phyloP scores from a whole-genome alignment of 805 yeast genomes.

The Metschnikowia matae region DNA sequence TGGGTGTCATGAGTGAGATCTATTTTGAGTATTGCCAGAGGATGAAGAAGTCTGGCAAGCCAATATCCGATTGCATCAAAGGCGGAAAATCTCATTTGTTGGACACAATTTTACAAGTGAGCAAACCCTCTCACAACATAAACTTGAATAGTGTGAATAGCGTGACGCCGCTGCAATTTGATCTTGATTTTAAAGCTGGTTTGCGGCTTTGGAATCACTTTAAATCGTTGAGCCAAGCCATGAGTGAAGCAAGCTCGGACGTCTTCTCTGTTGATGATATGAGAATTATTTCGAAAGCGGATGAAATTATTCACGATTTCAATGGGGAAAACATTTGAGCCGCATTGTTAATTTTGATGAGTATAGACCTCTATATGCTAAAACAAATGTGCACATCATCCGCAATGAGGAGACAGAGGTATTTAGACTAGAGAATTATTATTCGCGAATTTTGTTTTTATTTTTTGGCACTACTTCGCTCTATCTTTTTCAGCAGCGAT shows the following conservation, averaged over 20 bases:
- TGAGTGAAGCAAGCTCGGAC: constrained; percentile 24
- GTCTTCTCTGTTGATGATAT: constrained; percentile 24
- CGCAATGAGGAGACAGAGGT: not conserved
- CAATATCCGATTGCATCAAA: constrained; percentile 25
- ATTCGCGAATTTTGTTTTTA: not conserved
- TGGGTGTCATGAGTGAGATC: constrained; percentile 57
- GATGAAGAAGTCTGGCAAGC: constrained; percentile 21
- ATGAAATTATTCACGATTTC: constrained; percentile 14
- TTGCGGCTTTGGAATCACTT: constrained; percentile 35
- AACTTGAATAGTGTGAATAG: constrained; percentile 41
- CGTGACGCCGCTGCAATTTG: constrained; percentile 29
- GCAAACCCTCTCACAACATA: constrained; percentile 36
- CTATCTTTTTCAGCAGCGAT: not conserved
- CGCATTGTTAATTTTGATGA: not conserved
- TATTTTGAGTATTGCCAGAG: constrained; percentile 44
- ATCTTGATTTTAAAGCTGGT: constrained; percentile 30
- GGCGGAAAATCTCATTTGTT: constrained; percentile 31
- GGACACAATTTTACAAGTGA: constrained; percentile 35
- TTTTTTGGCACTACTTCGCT: not conserved
- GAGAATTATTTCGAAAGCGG: constrained; percentile 25
- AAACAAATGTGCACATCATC: not conserved
- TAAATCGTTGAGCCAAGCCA: constrained; percentile 23
- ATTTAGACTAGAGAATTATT: not conserved
- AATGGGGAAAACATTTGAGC: not conserved
- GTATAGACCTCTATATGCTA: not conserved